These are phyloP conservation scores for Euphrasia arctica DNA, from an alignment of 305 asterid species.

Conservation along the genomic window DNA sequence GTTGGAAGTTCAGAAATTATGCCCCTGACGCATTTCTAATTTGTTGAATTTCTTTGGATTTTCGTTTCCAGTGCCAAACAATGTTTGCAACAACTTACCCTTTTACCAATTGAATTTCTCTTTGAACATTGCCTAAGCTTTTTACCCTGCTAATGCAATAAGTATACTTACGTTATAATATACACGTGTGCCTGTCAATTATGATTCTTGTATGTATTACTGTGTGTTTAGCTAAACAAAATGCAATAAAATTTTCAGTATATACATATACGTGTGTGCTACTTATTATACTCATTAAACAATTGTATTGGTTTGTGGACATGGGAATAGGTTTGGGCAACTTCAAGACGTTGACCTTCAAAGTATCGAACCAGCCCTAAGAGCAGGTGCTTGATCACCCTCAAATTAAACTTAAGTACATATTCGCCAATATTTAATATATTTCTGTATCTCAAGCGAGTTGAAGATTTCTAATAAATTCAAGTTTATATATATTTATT, in stretches of 20 bases:
- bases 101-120: too few species aligned
- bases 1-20: too few species aligned
- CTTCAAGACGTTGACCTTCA: constrained; percentile 89
- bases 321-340: constrained; percentile 77
- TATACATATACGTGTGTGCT: background rate
- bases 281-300: background rate
- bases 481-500: background rate
- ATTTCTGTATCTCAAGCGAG: background rate
- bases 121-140: too few species aligned
- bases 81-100: too few species aligned
- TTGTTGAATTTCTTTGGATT: background rate
- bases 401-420: background rate
- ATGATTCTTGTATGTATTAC: background rate
- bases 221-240: background rate
- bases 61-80: too few species aligned
- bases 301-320: constrained; percentile 9
- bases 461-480: background rate
- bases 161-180: too few species aligned
- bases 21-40: background rate
- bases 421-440: background rate
- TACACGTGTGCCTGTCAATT: background rate
- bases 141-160: too few species aligned
- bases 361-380: constrained; percentile 80
- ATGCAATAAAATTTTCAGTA: background rate
- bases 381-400: constrained; percentile 59